Percentiles rank a stretch among this genome's conserved stretches.
Evolutionary conservation across 192 early-diverging fungal species (phyloP).

Genomic region (Allomyces macrogynus): DNA sequence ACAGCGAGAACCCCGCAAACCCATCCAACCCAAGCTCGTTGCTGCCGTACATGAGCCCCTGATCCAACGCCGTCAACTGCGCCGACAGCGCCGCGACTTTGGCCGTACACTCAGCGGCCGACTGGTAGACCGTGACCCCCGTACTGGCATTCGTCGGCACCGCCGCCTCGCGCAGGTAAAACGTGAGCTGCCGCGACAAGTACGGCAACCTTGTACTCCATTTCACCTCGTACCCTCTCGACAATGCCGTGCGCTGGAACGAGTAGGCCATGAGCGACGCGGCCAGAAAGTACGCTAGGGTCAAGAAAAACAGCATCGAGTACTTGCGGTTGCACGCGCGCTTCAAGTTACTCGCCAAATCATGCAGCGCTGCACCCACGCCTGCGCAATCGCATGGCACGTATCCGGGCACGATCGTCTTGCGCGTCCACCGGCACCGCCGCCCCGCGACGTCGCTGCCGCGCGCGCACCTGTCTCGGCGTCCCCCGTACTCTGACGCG

Average conservation of each 20-base stretch:
- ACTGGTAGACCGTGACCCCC: neutral
- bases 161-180: neutral
- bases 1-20: neutral
- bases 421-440: too few species aligned
- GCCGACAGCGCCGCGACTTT: neutral
- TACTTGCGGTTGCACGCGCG: neutral
- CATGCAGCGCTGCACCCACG: too few species aligned
- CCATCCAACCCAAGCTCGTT: neutral
- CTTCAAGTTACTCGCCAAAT: neutral
- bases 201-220: neutral
- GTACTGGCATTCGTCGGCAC: neutral
- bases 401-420: too few species aligned
- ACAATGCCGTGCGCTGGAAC: neutral
- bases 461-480: too few species aligned
- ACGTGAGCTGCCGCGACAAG: neutral
- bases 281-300: neutral
- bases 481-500: too few species aligned
- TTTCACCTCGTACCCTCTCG: neutral
- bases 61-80: too few species aligned
- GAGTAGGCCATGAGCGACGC: neutral
- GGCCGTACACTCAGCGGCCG: neutral
- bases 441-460: too few species aligned
- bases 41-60: neutral
- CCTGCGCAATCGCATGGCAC: too few species aligned
- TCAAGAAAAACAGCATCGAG: neutral